Evolutionary conservation across 2,329 filamentous ascomycete genomes (phyloP).

Genomic region (Pseudocercospora musae): DNA sequence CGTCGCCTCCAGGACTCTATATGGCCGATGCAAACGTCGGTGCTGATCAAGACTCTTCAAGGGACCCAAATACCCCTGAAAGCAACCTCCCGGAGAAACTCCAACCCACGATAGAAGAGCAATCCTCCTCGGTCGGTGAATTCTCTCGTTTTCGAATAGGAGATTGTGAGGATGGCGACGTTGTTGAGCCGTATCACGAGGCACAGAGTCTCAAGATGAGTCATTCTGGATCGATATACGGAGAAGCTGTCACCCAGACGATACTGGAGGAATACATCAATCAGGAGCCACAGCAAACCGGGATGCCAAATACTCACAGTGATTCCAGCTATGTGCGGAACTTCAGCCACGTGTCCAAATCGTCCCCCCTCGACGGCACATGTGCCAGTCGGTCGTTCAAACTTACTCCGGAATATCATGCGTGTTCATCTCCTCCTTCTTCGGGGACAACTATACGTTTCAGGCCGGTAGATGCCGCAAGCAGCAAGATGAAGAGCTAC

Average conservation of each 20-base stretch:
- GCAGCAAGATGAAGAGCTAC: not conserved
- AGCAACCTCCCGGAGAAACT: not conserved
- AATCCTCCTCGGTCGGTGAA: not conserved
- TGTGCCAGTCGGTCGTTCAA: not conserved
- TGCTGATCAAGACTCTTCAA: constrained; percentile 8
- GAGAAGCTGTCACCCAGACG: not conserved
- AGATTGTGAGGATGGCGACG: not conserved
- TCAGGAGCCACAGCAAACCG: not conserved
- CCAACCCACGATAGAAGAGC: not conserved
- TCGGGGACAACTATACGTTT: not conserved
- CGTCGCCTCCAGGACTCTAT: constrained; percentile 3
- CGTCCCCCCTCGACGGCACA: not conserved
- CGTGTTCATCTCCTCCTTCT: not conserved
- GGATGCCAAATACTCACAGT: not conserved
- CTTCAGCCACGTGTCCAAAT: constrained; percentile 1
- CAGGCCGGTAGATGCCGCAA: not conserved
- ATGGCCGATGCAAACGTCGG: not conserved
- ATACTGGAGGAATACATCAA: not conserved
- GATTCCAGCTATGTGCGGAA: not conserved
- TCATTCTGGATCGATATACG: not conserved
- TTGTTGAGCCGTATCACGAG: not conserved
- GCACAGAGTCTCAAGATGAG: not conserved
- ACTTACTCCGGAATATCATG: not conserved
- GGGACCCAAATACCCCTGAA: not conserved
- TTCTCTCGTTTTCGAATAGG: not conserved